These are phyloP conservation scores for Hyaloscypha bicolor DNA, from an alignment of 495 filamentous ascomycete genomes.

Conservation along the genomic window DNA sequence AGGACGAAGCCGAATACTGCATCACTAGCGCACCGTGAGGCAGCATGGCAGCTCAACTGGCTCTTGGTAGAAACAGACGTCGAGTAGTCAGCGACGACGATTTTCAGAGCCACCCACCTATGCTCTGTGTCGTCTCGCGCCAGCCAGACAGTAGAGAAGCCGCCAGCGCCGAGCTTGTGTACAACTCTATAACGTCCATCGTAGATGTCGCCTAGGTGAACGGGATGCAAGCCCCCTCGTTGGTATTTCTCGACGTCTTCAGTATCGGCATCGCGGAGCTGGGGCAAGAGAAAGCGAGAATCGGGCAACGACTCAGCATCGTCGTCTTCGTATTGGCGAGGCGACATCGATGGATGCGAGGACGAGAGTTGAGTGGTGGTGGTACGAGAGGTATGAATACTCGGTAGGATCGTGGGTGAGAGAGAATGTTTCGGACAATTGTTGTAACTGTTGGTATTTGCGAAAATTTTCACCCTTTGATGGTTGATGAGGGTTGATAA, in stretches of 20 bases:
- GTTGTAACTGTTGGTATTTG: neutral
- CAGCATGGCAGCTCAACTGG: conserved; percentile 17
- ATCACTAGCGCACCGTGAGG: conserved; percentile 4
- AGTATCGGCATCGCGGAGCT: conserved; percentile 1
- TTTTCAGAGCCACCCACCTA: conserved; percentile 22
- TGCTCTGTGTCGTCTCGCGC: conserved; percentile 36
- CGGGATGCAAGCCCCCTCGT: conserved; percentile 46
- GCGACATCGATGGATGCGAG: conserved; percentile 14
- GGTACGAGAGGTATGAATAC: conserved; percentile 8
- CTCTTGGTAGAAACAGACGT: conserved; percentile 20
- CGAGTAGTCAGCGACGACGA: conserved; percentile 21
- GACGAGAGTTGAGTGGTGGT: conserved; percentile 8
- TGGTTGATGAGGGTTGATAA: no score
- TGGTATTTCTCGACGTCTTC: conserved; percentile 34
- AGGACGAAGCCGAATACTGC: conserved; percentile 10
- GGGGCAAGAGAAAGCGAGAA: neutral
- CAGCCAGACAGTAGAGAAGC: conserved; percentile 50
- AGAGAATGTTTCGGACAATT: conserved; percentile 8
- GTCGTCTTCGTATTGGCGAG: conserved; percentile 12
- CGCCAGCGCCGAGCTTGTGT: conserved; percentile 47
- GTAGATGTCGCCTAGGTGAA: conserved; percentile 47
- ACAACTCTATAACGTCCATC: conserved; percentile 44
- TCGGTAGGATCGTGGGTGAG: conserved; percentile 5
- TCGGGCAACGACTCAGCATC: conserved; percentile 4
- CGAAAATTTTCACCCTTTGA: no score